Evolutionary conservation across 2,329 filamentous ascomycete species (phyloP).

Genomic region (Fusarium globosum): DNA sequence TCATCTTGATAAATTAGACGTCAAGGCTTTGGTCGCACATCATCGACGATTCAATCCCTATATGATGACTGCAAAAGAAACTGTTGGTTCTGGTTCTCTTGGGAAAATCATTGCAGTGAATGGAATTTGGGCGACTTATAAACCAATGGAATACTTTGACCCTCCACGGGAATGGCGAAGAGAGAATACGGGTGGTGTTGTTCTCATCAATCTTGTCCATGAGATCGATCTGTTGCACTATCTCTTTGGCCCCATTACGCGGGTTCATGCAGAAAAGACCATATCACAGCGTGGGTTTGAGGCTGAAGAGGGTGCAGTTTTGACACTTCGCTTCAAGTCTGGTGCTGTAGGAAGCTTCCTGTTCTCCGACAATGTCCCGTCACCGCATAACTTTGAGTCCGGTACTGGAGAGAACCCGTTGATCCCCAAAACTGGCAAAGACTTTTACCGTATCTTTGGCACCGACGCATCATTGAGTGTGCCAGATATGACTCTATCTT

Average conservation of each 20-base stretch:
- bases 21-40: slow-evolving; percentile 66
- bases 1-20: slow-evolving; percentile 41
- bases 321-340: slow-evolving; percentile 63
- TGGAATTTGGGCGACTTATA: slow-evolving; percentile 65
- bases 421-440: slow-evolving; percentile 56
- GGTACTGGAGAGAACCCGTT: slow-evolving; percentile 69
- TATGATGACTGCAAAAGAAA: slow-evolving; percentile 60
- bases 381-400: slow-evolving; percentile 65
- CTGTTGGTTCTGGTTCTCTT: slow-evolving; percentile 53
- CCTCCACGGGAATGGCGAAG: slow-evolving; percentile 61
- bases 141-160: slow-evolving; percentile 63
- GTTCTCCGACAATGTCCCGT: slow-evolving; percentile 62
- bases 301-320: slow-evolving; percentile 67
- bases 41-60: slow-evolving; percentile 70
- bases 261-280: slow-evolving; percentile 62
- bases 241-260: slow-evolving; percentile 63
- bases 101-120: slow-evolving; percentile 63
- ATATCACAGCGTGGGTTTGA: slow-evolving; percentile 56
- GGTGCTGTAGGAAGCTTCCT: slow-evolving; percentile 68
- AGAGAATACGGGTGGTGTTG: slow-evolving; percentile 56
- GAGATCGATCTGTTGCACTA: slow-evolving; percentile 69
- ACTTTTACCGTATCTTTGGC: slow-evolving; percentile 67
- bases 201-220: slow-evolving; percentile 70
- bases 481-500: slow-evolving; percentile 63
- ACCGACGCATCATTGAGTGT: slow-evolving; percentile 63